Base-by-base conservation (phyloP, 495 filamentous ascomycete genomes). In the Xylaria curta region DNA sequence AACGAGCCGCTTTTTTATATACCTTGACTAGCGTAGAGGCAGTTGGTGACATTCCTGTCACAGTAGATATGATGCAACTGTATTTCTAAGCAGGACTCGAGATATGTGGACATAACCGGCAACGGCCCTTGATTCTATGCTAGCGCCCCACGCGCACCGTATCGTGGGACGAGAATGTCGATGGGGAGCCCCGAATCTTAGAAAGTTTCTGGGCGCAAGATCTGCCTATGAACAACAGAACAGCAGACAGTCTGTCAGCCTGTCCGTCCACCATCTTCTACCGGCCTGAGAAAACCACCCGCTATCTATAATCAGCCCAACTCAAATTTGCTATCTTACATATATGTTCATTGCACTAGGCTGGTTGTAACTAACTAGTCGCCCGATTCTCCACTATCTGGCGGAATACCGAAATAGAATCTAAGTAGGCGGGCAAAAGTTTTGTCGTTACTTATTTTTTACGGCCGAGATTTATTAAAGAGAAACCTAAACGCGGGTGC, bases 1-100 rank as follows among this genome's bases (percentile, higher is more conserved):
- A 56, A 42, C 9, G 28, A 60, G 58, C 58, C 58, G 58, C 58
- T 60, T n/a, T n/a, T 36, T 15, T 17, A 60, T n/a, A 60, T 31
- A 60, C 58, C 58, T 60, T 38, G 58, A 38, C 58, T 65, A 65
- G 62, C 62, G 62, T 42, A 28, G 33, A 46, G 42, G 42, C 15
- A 19, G 24, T 28, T 44, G 38, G 62, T 47, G 62, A 36, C 44
- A 51, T 38, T 47, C 31, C 47, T 19, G 33, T 54, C 46, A 3
- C 19, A 36, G 51, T 68, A 31, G 49, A 68, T 31, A n/a, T 36
- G 31, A 44, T 40, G 13, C 44, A 31, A 68, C 24, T 70, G 68
- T 62, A 70, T 70, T 70, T 70, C 59, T 70, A 70, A 70, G 68
- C 68, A 70, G 26, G 3, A 38, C 24, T 68, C 54, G 40, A 42